Percentiles rank a stretch among this genome's conserved stretches.
Conservation (phyloP, 1,139 yeast species). For the Saccharomyces hybrid region DNA sequence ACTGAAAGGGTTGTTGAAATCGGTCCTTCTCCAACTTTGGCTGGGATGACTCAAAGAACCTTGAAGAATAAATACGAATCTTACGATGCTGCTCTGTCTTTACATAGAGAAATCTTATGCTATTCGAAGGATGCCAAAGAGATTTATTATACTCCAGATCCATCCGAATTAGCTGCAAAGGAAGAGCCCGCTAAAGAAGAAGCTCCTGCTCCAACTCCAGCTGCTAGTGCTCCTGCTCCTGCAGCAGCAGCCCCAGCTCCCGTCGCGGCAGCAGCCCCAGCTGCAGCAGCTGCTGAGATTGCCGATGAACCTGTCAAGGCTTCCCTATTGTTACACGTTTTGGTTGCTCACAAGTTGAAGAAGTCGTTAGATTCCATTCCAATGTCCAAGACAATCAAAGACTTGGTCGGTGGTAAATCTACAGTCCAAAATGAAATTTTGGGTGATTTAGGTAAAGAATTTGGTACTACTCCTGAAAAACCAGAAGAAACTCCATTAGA, state of each 20-base stretch:
- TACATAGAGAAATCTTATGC: constrained; percentile 93
- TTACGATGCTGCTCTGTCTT: constrained; percentile 92
- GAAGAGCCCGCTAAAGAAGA: constrained; percentile 35
- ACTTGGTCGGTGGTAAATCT: constrained; percentile 95
- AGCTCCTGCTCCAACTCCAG: constrained; percentile 34
- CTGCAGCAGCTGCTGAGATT: constrained; percentile 65
- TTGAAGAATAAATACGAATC: constrained; percentile 94
- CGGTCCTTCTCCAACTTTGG: constrained; percentile 97
- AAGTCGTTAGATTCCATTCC: constrained; percentile 82
- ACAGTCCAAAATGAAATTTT: constrained; percentile 96
- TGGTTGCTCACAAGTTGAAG: constrained; percentile 93
- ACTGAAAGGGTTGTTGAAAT: constrained; percentile 96
- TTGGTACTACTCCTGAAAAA: constrained; percentile 95
- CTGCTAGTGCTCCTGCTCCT: constrained; percentile 38
- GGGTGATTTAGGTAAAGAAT: constrained; percentile 97
- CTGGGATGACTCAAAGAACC: constrained; percentile 98
- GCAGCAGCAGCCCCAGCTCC: constrained; percentile 42
- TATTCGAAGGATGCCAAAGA: constrained; percentile 94
- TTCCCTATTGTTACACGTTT: constrained; percentile 67
- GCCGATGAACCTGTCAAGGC: constrained; percentile 91
- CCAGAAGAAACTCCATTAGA: constrained; percentile 96
- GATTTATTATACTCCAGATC: constrained; percentile 89
- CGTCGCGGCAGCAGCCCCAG: constrained; percentile 45
- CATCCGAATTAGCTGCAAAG: constrained; percentile 37
- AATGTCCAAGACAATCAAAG: constrained; percentile 88